Base-by-base conservation (phyloP, 352 stramenopile genomes). In the Globisporangium paroecandrum region DNA sequence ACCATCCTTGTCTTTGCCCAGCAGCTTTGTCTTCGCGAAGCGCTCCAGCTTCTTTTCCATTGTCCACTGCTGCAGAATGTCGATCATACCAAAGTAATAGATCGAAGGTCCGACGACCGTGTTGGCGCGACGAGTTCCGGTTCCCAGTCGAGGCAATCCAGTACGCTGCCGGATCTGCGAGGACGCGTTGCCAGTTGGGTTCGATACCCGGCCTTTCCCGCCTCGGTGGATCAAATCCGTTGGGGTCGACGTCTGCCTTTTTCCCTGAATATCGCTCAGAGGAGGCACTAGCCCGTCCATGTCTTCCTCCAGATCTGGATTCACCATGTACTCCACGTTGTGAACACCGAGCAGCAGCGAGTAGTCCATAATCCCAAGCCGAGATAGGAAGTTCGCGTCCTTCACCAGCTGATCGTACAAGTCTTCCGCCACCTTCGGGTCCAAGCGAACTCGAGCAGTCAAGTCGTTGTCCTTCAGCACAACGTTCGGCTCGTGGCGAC, bases 301-400 rank as follows among this genome's bases (percentile, higher is more conserved):
- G 0, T 90, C 82, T 64, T 89, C 75, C 38, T 89, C 82, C 47
- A 89, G 46, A 58, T 93, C 88, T 18, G 82, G 81, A 25, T 93
- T 93, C 62, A 96, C 88, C 74, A 90, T 86, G 72, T 96, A 96
- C 71, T 94, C 87, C 12, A 92, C 82, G 47, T 95, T 93, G 70
- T 97, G 91, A 27, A 97, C 89, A 54, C 89, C 89, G 8, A 97
- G 77, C 53, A 97, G 61, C 38, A 97, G 70, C 54, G 87, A 96
- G 74, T 97, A 97, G 68, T 97, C 91, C 90, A 97, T 97, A 69
- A 97, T 95, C 36, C 89, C 86, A 24, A 95, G 72, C 0, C 85
- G 78, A 1, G 82, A 89, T 10, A 97, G 63, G 62, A 97, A 97
- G 58, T 91, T 85, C 12, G 89, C 85, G 58, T 97, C 91, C 69